phyloP scores from a whole-genome alignment of 75 land plant genomes.

The Pinus taeda region DNA sequence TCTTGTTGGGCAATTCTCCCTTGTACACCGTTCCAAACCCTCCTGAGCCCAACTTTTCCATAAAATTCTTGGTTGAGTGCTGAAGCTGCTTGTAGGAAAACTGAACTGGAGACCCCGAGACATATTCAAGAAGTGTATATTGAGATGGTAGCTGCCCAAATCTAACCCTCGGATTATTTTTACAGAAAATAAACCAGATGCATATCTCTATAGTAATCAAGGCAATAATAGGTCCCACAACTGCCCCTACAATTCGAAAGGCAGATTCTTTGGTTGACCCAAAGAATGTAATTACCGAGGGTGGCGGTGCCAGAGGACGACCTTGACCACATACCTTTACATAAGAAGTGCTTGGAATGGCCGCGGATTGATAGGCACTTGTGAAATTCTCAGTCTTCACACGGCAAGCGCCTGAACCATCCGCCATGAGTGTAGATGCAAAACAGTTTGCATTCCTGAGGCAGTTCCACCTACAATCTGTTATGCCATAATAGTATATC shows the following conservation, averaged over 20 bases:
- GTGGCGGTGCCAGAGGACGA: constrained; percentile 14
- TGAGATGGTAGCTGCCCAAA: constrained; percentile 37
- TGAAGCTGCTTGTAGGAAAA: constrained; percentile 76
- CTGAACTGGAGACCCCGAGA: constrained; percentile 73
- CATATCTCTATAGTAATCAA: constrained; percentile 27
- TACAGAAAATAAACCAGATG: constrained; percentile 49
- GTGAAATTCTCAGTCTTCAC: constrained; percentile 29
- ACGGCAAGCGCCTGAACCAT: constrained; percentile 65
- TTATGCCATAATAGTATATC: constrained; percentile 14
- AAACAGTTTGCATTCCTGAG: constrained; percentile 30
- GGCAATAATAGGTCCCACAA: constrained; percentile 27
- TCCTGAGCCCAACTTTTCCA: constrained; percentile 78
- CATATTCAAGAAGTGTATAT: constrained; percentile 66
- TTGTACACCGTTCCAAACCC: constrained; percentile 82
- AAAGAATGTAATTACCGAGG: not conserved
- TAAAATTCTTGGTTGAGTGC: constrained; percentile 51
- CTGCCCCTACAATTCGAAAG: constrained; percentile 27
- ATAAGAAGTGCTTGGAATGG: constrained; percentile 54
- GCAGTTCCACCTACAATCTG: constrained; percentile 49
- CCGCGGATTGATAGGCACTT: constrained; percentile 49
- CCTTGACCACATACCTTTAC: constrained; percentile 59
- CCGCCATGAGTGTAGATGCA: constrained; percentile 49
- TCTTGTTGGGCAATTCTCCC: constrained; percentile 56
- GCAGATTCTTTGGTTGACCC: constrained; percentile 5
- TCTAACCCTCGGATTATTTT: constrained; percentile 23